Conservation (phyloP, 2,329 filamentous ascomycete species). For the Cercospora sp. region DNA sequence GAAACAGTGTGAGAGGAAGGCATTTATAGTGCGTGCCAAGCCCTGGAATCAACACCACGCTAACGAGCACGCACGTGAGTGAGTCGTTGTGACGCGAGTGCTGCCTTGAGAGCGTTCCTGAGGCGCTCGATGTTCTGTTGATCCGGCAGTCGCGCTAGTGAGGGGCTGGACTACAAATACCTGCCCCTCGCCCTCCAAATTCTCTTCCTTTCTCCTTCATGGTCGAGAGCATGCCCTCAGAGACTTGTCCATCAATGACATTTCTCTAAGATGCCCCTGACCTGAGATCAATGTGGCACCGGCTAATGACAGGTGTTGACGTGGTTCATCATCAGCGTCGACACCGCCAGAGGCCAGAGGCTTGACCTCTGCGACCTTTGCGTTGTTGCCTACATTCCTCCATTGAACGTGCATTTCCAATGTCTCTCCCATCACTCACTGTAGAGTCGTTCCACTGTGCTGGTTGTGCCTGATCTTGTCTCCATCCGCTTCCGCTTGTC, state of each 20-base stretch:
- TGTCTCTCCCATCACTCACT: not conserved
- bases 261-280: not conserved
- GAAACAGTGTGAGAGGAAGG: not conserved
- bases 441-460: not conserved
- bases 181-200: not conserved
- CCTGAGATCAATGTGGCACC: not conserved
- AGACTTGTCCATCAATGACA: not conserved
- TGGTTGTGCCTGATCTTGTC: not conserved
- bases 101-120: not conserved
- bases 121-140: not conserved
- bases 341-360: not conserved
- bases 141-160: not conserved
- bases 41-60: not conserved
- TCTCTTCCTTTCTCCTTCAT: not conserved
- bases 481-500: not conserved
- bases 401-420: not conserved
- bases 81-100: not conserved
- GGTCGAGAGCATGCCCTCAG: not conserved
- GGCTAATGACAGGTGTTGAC: not conserved
- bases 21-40: not conserved
- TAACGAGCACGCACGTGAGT: not conserved
- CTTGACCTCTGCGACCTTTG: not conserved
- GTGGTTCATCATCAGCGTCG: conserved; percentile 1
- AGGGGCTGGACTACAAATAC: not conserved
- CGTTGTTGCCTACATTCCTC: not conserved